Conservation (phyloP, 495 filamentous ascomycete species). For the Podospora conica region DNA sequence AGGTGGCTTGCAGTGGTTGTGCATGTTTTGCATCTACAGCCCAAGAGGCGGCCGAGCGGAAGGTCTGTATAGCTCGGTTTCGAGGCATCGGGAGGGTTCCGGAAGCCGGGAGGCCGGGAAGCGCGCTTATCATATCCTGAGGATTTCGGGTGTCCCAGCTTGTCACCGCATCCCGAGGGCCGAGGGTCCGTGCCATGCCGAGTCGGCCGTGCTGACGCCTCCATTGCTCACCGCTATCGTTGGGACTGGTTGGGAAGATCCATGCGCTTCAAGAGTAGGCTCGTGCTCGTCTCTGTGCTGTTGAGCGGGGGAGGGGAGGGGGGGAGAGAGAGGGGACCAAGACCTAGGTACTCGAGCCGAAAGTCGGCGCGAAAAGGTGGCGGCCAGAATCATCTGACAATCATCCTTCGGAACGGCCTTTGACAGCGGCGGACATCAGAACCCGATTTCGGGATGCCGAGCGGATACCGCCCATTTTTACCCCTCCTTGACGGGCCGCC, state of each 20-base stretch:
- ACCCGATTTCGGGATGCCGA: constrained; percentile 33
- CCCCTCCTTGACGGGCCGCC: constrained; percentile 18
- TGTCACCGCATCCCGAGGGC: background rate
- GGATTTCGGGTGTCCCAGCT: background rate
- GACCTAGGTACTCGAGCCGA: background rate
- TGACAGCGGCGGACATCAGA: background rate
- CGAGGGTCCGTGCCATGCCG: constrained; percentile 1
- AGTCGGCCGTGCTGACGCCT: background rate
- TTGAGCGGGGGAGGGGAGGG: background rate
- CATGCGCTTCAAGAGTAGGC: background rate
- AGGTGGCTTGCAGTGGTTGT: background rate
- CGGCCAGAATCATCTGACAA: background rate
- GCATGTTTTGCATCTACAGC: background rate
- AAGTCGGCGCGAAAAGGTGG: background rate
- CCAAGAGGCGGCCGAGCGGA: background rate
- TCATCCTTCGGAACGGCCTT: background rate
- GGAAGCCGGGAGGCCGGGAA: background rate
- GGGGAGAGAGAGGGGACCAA: background rate
- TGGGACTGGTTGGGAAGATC: background rate
- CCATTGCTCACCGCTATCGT: background rate
- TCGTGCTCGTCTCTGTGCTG: background rate
- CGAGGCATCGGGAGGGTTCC: background rate
- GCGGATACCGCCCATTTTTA: constrained; percentile 10
- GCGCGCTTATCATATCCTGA: background rate
- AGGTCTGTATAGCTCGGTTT: background rate